A percentile compares a stretch with the other conserved stretches of the same genome.
These are phyloP conservation scores for Ascochyta rabiei DNA, from an alignment of 2,329 filamentous ascomycete genomes.

Conservation along the genomic window DNA sequence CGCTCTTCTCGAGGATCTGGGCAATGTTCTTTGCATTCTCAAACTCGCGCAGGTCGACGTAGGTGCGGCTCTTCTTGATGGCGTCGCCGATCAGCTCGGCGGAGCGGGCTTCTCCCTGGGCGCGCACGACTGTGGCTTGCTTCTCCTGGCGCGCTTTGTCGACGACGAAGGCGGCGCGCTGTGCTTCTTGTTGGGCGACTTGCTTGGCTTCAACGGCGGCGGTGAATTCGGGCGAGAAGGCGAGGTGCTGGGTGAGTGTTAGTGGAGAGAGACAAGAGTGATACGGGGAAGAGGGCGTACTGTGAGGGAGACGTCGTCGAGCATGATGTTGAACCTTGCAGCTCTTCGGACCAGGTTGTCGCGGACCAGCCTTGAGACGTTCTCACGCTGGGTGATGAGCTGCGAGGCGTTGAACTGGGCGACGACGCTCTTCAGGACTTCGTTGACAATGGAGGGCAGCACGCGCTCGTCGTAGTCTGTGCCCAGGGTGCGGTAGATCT, in stretches of 20 bases:
- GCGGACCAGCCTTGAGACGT: slow-evolving; percentile 86
- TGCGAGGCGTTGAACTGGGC: slow-evolving; percentile 98
- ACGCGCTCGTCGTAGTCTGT: slow-evolving; percentile 98
- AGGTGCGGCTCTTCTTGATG: slow-evolving; percentile 98
- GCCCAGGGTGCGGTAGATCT: slow-evolving; percentile 96
- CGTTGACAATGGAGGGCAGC: slow-evolving; percentile 97
- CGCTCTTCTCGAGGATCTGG: slow-evolving; percentile 82
- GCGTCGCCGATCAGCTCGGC: slow-evolving; percentile 98
- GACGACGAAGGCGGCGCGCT: slow-evolving; percentile 94
- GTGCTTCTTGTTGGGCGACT: slow-evolving; percentile 85
- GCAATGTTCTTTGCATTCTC: slow-evolving; percentile 94
- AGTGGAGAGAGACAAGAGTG: slow-evolving; percentile 18
- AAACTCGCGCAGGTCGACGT: slow-evolving; percentile 96
- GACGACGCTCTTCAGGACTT: slow-evolving; percentile 98
- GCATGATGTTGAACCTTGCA: slow-evolving; percentile 93
- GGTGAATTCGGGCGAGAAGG: slow-evolving; percentile 73
- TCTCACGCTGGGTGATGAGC: slow-evolving; percentile 98
- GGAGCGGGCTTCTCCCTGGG: slow-evolving; percentile 97
- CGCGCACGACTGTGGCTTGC: slow-evolving; percentile 97
- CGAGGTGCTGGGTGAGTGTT: slow-evolving; percentile 61
- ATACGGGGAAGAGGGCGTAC: slow-evolving; percentile 61
- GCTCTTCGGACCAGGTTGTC: slow-evolving; percentile 92
- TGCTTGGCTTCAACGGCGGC: slow-evolving; percentile 73
- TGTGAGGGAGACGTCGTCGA: slow-evolving; percentile 96
- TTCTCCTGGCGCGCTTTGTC: slow-evolving; percentile 99